Base-by-base conservation (phyloP, 2,329 filamentous ascomycete genomes). In the Aureobasidium lini region DNA sequence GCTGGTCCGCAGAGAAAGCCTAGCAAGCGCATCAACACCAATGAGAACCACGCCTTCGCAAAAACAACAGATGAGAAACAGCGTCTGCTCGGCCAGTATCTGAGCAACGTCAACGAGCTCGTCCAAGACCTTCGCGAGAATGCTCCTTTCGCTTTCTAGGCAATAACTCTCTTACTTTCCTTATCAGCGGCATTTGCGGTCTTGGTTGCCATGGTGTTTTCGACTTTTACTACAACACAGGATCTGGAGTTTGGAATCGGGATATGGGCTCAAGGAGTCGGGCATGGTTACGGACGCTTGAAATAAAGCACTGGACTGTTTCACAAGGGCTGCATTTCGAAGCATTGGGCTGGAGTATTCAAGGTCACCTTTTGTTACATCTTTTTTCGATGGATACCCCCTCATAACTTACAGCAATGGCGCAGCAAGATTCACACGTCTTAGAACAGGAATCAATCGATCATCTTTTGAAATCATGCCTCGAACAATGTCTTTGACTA, bases 41-140 rank as follows among this genome's bases (percentile, higher is more conserved):
- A 60, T 32, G 54, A 48, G 28, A 57, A 10, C 9, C 4, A 34
- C 32, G 29, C 34, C 46, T 57, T 34, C 16, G 87, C 81, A n/a
- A 81, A 84, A 61, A 84, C 81, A 7, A 91, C 88, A 10, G 84
- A 88, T 64, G 88, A 95, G 72, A 96, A 96, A 76, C 89, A 94
- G 75, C 80, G 80, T 60, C 75, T 95, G 71, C 77, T 95, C 40
- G 88, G 87, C 44, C 81, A 84, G 64, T 89, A 94, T 72, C 78
- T 95, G 68, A 87, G 81, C 72, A 94, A 88, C 68, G 89, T 95
- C 29, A 88, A 92, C 63, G 89, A 92, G 66, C 79, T 95, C 61
- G 89, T 95, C 57, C 85, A 88, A 46, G 70, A 96, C 72, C 75
- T 96, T 66, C 84, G 86, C 64, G 89, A 89, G 70, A 88, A 84